Base-by-base conservation (phyloP, 2,329 filamentous ascomycete genomes). In the Scorias spongiosa region DNA sequence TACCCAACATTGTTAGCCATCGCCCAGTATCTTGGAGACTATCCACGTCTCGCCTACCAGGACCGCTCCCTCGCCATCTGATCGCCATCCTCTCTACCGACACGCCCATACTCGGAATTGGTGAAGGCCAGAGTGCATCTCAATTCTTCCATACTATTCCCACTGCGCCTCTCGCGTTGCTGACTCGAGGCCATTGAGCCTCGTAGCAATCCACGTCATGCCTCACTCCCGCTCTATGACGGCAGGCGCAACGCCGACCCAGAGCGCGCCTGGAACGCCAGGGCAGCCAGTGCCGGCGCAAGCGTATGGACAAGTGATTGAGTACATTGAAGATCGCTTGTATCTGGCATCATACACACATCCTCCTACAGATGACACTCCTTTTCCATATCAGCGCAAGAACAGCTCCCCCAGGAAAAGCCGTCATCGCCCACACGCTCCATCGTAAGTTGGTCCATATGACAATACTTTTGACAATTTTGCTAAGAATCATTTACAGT, bases 291-390 rank as follows among this genome's bases (percentile, higher is more conserved):
- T 12, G 15, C 32, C 11, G 5, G 32, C 32, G 32, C 32, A 36
- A 9, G 32, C 32, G 15, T 76, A 84, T 68, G 87, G 85, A 49
- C 85, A 93, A 69, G 79, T 94, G 56, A 88, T 95, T 61, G 88
- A 95, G 70, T 95, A 94, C 66, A 93, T 95, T 57, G 43, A 58
- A 94, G 91, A 95, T 67, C 86, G 89, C 46, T 74, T 98, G 42
- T 98, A 96, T 63, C 80, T 98, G 52, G 91, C 86, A 52, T 88
- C 89, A 34, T 98, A 95, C 64, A 78, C 83, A 43, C 80, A 85
- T 52, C 70, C 84, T 40, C 91, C 91, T 32, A 82, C 81, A 52
- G 75, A 79, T 53, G 78, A 84, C 50, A 94, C 89, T 29, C 74
- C 81, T 34, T 95, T 96, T 61, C 89, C 89, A 40, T 94, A 87